Evolutionary conservation across 2,329 filamentous ascomycete genomes (phyloP).

Genomic region (Alternaria hordeiaustralica): DNA sequence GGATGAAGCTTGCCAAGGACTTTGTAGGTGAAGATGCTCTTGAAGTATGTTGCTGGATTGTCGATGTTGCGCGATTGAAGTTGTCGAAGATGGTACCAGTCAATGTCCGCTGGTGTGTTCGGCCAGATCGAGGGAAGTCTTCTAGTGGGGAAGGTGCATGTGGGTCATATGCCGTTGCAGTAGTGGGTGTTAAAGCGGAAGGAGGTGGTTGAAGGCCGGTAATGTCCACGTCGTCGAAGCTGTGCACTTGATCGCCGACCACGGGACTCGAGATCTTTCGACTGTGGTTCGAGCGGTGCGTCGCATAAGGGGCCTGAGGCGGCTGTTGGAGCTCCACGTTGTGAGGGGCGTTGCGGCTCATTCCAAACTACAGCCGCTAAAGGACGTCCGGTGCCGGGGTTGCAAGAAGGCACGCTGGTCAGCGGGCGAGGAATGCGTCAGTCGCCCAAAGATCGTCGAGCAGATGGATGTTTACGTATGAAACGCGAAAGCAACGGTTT

Average conservation of each 20-base stretch:
- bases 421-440: conserved; percentile 30
- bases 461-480: conserved; percentile 28
- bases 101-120: conserved; percentile 42
- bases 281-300: conserved; percentile 35
- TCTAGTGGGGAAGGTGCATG: conserved; percentile 40
- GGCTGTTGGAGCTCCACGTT: conserved; percentile 25
- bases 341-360: conserved; percentile 29
- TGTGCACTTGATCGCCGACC: conserved; percentile 22
- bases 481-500: conserved; percentile 31
- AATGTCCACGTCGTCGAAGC: conserved; percentile 46
- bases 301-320: conserved; percentile 39
- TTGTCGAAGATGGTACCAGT: conserved; percentile 49
- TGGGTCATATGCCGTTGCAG: conserved; percentile 44
- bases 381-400: conserved; percentile 3
- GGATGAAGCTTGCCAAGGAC: conserved; percentile 49
- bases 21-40: conserved; percentile 48
- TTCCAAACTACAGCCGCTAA: conserved; percentile 23
- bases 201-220: conserved; percentile 39
- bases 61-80: conserved; percentile 45
- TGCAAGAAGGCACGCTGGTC: conserved; percentile 12
- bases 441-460: conserved; percentile 22
- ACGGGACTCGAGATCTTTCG: conserved; percentile 33
- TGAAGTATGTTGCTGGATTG: conserved; percentile 49
- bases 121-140: conserved; percentile 28
- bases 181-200: conserved; percentile 39